phyloP scores from a whole-genome alignment of 192 early-diverging fungal genomes.

The Coemansia javaensis region DNA sequence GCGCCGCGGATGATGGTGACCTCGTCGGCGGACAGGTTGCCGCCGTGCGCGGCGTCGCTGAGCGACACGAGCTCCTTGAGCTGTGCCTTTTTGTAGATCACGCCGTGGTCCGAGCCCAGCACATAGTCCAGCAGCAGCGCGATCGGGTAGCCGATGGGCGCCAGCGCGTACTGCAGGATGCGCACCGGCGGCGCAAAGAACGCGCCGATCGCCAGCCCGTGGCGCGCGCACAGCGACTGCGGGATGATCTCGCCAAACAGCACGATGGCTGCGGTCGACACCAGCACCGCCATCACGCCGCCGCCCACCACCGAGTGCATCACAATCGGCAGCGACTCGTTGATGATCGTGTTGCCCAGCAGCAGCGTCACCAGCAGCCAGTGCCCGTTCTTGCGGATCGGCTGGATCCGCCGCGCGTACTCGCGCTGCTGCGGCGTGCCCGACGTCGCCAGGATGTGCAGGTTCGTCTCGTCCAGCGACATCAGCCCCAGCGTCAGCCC shows the following conservation, averaged over 20 bases:
- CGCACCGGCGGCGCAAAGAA: slow-evolving; percentile 76
- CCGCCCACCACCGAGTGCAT: slow-evolving; percentile 72
- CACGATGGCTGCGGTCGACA: slow-evolving; percentile 85
- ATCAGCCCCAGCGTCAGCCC: slow-evolving; percentile 67
- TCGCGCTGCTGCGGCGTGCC: slow-evolving; percentile 62
- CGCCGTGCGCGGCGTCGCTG: slow-evolving; percentile 64
- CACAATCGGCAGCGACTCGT: slow-evolving; percentile 89
- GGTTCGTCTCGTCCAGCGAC: slow-evolving; percentile 80
- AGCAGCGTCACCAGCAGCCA: slow-evolving; percentile 92
- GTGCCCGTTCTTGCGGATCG: slow-evolving; percentile 84
- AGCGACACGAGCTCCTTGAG: slow-evolving; percentile 75
- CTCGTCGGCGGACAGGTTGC: slow-evolving; percentile 70
- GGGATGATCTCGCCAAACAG: slow-evolving; percentile 96
- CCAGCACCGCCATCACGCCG: slow-evolving; percentile 78
- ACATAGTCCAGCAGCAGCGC: slow-evolving; percentile 75
- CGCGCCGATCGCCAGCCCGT: slow-evolving; percentile 86
- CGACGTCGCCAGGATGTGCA: slow-evolving; percentile 76
- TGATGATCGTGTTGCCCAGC: slow-evolving; percentile 89
- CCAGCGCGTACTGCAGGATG: slow-evolving; percentile 61
- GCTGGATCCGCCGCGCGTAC: slow-evolving; percentile 78
- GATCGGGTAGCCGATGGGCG: slow-evolving; percentile 76
- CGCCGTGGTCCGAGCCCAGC: slow-evolving; percentile 81
- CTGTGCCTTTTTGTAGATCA: slow-evolving; percentile 77
- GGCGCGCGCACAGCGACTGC: slow-evolving; percentile 81
- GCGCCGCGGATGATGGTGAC: slow-evolving; percentile 76